Conservation (phyloP, 1,284 basidiomycete species). For the Salmacisia buchloeana region DNA sequence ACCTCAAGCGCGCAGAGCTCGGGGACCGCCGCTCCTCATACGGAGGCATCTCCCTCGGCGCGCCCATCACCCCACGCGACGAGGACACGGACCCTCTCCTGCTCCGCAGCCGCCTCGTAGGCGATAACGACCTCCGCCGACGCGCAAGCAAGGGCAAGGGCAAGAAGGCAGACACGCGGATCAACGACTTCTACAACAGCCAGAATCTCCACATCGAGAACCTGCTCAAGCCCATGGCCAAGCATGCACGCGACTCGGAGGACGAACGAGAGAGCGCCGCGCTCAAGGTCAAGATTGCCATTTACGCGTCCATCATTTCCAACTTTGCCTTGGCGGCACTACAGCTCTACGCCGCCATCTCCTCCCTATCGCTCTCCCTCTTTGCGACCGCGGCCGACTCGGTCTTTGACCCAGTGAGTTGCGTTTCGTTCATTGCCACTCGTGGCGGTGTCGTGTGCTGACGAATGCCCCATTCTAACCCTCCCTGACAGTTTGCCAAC, state of each 20-base stretch:
- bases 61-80: conserved; percentile 20
- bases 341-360: conserved; percentile 70
- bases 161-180: conserved; percentile 49
- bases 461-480: background rate
- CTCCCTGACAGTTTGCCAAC: conserved; percentile 61
- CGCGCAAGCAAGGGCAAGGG: conserved; percentile 14
- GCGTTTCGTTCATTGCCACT: background rate
- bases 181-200: conserved; percentile 68
- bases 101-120: conserved; percentile 51
- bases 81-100: conserved; percentile 52
- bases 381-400: conserved; percentile 85
- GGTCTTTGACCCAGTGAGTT: conserved; percentile 69
- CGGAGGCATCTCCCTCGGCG: conserved; percentile 1
- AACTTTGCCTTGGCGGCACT: conserved; percentile 61
- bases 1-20: background rate
- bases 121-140: conserved; percentile 38
- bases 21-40: background rate
- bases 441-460: background rate
- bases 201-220: conserved; percentile 83
- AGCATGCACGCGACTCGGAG: conserved; percentile 69
- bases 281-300: conserved; percentile 63
- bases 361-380: conserved; percentile 75
- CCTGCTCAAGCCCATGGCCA: conserved; percentile 81
- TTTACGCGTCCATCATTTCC: conserved; percentile 69
- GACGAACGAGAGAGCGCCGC: conserved; percentile 63